phyloP scores from a whole-genome alignment of 164 flowering plant species.

The Sextonia rubra region DNA sequence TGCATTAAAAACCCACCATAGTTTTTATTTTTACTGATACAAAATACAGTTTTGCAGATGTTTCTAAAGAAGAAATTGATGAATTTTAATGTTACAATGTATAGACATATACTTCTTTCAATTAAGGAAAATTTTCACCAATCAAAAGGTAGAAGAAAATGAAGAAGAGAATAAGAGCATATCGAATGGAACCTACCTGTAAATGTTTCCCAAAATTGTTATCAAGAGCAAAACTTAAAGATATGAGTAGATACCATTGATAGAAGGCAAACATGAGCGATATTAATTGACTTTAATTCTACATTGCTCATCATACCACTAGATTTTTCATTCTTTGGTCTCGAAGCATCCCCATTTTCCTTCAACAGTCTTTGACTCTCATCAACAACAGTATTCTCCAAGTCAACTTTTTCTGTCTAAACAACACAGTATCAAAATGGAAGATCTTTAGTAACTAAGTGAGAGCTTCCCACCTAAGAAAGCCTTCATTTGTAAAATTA shows the following conservation, averaged over 20 bases:
- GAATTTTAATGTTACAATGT: too few species aligned
- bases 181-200: not conserved
- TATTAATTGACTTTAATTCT: not conserved
- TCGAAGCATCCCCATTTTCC: slow-evolving; percentile 43
- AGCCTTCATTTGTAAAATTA: not conserved
- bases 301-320: slow-evolving; percentile 22
- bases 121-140: too few species aligned
- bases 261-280: not conserved
- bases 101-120: too few species aligned
- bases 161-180: too few species aligned
- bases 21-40: not conserved
- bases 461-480: not conserved
- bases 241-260: not conserved
- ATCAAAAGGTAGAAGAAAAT: too few species aligned
- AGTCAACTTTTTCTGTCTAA: slow-evolving; percentile 98
- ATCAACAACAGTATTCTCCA: slow-evolving; percentile 96
- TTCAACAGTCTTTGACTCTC: slow-evolving; percentile 87
- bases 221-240: not conserved
- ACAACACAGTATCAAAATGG: slow-evolving; percentile 16
- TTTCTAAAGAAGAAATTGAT: not conserved
- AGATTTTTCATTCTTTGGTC: slow-evolving; percentile 22
- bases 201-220: not conserved
- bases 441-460: not conserved
- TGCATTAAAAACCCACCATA: not conserved
- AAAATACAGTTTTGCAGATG: not conserved